phyloP scores from a whole-genome alignment of 345 rosid species.

The Eucalyptus curtisii region DNA sequence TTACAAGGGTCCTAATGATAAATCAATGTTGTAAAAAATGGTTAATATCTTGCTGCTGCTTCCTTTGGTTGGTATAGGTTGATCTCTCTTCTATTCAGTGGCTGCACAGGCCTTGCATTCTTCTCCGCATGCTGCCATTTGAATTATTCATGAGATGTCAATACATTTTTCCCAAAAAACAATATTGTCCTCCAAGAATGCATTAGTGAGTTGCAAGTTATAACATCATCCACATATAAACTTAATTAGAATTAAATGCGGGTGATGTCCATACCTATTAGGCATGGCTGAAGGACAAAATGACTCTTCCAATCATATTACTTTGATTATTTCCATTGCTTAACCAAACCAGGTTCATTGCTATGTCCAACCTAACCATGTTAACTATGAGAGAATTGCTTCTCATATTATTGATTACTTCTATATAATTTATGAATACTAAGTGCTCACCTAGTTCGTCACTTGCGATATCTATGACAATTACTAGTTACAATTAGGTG shows the following conservation, averaged over 20 bases:
- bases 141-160: not conserved
- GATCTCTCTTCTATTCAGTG: conserved; percentile 10
- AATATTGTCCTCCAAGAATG: not conserved
- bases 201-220: not conserved
- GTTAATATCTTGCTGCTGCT: not conserved
- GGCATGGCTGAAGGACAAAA: not conserved
- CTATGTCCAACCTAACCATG: not conserved
- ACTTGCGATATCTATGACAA: not conserved
- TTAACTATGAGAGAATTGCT: not conserved
- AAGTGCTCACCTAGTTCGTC: not conserved
- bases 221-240: no score
- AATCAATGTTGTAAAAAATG: not conserved
- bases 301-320: not conserved
- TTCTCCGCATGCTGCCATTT: conserved; percentile 27
- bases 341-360: not conserved
- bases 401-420: not conserved
- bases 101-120: conserved; percentile 49
- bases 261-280: not conserved
- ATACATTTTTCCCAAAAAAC: not conserved
- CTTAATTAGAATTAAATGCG: not conserved
- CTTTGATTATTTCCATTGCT: not conserved
- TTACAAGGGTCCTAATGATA: not conserved
- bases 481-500: not conserved
- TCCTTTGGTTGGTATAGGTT: not conserved
- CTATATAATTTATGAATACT: not conserved